These are phyloP conservation scores for Gracilaria domingensis DNA, from an alignment of 23 red algal species.

Conservation along the genomic window DNA sequence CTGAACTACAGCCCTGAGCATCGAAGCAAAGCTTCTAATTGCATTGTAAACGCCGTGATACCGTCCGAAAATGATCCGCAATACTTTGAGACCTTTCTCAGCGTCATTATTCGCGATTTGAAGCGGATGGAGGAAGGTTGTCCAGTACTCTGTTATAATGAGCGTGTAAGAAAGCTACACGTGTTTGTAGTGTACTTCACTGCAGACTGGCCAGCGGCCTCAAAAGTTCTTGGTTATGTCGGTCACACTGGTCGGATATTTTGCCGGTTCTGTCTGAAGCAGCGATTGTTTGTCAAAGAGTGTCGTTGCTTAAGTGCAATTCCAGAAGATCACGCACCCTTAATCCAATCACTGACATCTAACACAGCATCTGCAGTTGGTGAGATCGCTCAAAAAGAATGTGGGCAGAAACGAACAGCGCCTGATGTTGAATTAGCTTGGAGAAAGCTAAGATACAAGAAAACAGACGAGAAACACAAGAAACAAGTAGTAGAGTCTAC, in stretches of 20 bases:
- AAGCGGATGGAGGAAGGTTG: conserved; percentile 16
- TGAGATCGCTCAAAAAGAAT: no score
- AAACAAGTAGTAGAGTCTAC: no score
- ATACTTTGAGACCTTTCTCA: conserved; percentile 16
- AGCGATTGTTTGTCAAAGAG: not conserved
- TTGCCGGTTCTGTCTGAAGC: not conserved
- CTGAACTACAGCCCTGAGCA: not conserved
- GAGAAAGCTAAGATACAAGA: no score
- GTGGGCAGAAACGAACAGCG: no score
- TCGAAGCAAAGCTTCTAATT: not conserved
- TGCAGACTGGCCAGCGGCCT: conserved; percentile 4
- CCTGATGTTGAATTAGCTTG: no score
- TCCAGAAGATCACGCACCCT: not conserved
- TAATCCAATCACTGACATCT: not conserved
- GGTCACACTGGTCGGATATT: not conserved
- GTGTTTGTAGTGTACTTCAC: conserved; percentile 3
- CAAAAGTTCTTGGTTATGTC: conserved; percentile 9
- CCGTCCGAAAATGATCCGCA: not conserved
- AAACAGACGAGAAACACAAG: not conserved
- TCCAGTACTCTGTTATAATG: not conserved
- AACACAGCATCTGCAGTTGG: no score
- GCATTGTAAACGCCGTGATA: not conserved
- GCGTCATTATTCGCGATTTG: not conserved
- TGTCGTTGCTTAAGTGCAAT: no score
- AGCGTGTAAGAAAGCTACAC: not conserved